Base-by-base conservation (phyloP, 2,329 filamentous ascomycete genomes). In the Amphichorda felina region DNA sequence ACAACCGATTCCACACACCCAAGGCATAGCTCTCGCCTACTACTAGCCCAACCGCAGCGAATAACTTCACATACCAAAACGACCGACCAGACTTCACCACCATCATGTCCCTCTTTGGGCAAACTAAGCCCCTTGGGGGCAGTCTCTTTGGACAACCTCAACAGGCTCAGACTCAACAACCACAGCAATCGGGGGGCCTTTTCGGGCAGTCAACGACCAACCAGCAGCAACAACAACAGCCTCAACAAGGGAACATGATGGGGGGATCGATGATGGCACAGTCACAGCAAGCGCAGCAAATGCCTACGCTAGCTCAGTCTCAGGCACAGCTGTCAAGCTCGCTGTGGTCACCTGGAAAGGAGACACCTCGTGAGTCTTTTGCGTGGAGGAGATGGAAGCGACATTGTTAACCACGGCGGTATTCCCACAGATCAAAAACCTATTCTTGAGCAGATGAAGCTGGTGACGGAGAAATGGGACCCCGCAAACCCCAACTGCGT, bases 391-490 rank as follows among this genome's bases (percentile, higher is more conserved):
- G 21, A 24, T 24, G 6, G 21, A 24, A 24, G 6, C 10, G 21
- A 24, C 21, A 6, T 6, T 6, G 21, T 28, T 13, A n/a, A n/a
- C n/a, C n/a, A 28, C 26, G 13, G 5, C 13, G 26, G 11, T 29
- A 13, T 29, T 29, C 26, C 15, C 9, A 11, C 34, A 63, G 60
- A 63, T 45, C 79, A 87, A 51, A 86, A 86, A 54, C 74, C 78
- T 33, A 72, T 88, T 30, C 68, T 75, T 15, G 79, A 87, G 38
- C 83, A 89, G 54, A 82, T 88, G 54, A 65, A 70, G 41, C 65
- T 76, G 18, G 68, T 91, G 28, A 63, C 75, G 35, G 66, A 75
- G 40, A 87, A 88, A 60, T 91, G 84, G 84, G 69, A 82, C 41
- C 77, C 82, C 1, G 57, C 67, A 18, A 72, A 68, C 53, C 68